phyloP scores from a whole-genome alignment of 306 rosid genomes.

The Trifolium dubium region DNA sequence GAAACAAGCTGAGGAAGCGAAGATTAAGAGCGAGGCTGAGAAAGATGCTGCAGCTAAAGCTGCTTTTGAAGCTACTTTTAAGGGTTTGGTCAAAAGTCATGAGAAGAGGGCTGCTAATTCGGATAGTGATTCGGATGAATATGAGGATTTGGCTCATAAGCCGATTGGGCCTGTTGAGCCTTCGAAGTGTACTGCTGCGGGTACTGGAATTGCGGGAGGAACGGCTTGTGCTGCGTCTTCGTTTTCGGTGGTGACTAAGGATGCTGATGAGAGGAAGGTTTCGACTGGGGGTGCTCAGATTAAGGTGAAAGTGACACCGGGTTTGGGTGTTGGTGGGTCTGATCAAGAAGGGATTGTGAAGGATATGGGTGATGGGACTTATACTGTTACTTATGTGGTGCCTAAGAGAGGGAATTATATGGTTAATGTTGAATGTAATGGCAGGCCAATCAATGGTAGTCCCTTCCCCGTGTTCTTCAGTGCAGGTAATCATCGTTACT shows the following conservation, averaged over 20 bases:
- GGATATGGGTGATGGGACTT: constrained; percentile 94
- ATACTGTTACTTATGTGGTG: constrained; percentile 88
- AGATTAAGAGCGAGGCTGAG: constrained; percentile 91
- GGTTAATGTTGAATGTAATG: constrained; percentile 89
- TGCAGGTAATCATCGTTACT: constrained; percentile 68
- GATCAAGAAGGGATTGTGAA: constrained; percentile 95
- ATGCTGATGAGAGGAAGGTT: constrained; percentile 84
- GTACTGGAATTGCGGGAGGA: constrained; percentile 90
- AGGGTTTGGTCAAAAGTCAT: constrained; percentile 64
- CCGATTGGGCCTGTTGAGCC: constrained; percentile 94
- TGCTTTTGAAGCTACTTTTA: constrained; percentile 96
- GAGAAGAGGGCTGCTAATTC: constrained; percentile 61
- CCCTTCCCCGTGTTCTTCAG: constrained; percentile 99
- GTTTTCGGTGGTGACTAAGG: constrained; percentile 79
- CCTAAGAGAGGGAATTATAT: constrained; percentile 97
- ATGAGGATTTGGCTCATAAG: constrained; percentile 75
- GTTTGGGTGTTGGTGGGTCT: constrained; percentile 92
- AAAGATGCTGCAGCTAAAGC: constrained; percentile 94
- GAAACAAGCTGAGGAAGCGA: constrained; percentile 99
- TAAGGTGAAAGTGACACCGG: constrained; percentile 80
- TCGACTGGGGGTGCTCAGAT: constrained; percentile 73
- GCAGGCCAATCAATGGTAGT: constrained; percentile 93
- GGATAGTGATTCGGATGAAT: constrained; percentile 87
- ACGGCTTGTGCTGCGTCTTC: constrained; percentile 86
- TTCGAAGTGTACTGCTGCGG: constrained; percentile 81